phyloP scores from a whole-genome alignment of 2,329 filamentous ascomycete species.

The Colletotrichum sansevieriae region DNA sequence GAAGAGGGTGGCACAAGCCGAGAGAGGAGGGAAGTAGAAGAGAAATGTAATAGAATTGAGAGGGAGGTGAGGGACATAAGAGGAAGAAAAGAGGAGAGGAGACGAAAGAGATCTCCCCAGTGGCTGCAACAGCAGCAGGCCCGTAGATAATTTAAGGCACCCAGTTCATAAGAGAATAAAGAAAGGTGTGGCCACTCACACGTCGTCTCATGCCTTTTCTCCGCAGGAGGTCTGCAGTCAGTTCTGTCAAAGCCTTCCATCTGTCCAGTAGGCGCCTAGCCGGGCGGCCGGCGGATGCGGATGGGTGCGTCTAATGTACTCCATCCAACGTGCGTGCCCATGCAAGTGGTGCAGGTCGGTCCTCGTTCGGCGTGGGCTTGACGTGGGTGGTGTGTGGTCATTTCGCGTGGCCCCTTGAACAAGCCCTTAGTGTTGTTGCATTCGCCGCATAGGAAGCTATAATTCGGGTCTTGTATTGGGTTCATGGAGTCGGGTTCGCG shows the following conservation, averaged over 20 bases:
- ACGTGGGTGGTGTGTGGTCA: constrained; percentile 27
- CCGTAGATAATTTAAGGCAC: constrained; percentile 35
- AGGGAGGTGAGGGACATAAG: constrained; percentile 7
- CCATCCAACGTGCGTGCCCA: constrained; percentile 28
- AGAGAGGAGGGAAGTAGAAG: constrained; percentile 4
- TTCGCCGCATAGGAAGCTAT: constrained; percentile 37
- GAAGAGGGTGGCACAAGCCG: not conserved
- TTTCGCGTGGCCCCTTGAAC: constrained; percentile 36
- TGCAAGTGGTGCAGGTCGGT: constrained; percentile 29
- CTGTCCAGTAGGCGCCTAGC: constrained; percentile 31
- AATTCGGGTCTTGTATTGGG: constrained; percentile 29
- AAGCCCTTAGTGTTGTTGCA: constrained; percentile 32
- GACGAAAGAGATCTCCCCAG: constrained; percentile 11
- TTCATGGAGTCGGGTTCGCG: constrained; percentile 6
- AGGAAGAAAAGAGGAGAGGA: not conserved
- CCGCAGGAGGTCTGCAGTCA: constrained; percentile 24
- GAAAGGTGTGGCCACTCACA: constrained; percentile 29
- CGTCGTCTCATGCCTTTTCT: constrained; percentile 2
- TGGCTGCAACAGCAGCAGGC: constrained; percentile 27
- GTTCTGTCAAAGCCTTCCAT: constrained; percentile 17
- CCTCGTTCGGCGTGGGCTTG: constrained; percentile 17
- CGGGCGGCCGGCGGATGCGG: constrained; percentile 34
- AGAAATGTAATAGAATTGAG: constrained; percentile 1
- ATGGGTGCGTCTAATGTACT: constrained; percentile 31
- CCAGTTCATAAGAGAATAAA: constrained; percentile 29